Evolutionary conservation across 2,329 filamentous ascomycete genomes (phyloP).

Genomic region (Didymella sp.): DNA sequence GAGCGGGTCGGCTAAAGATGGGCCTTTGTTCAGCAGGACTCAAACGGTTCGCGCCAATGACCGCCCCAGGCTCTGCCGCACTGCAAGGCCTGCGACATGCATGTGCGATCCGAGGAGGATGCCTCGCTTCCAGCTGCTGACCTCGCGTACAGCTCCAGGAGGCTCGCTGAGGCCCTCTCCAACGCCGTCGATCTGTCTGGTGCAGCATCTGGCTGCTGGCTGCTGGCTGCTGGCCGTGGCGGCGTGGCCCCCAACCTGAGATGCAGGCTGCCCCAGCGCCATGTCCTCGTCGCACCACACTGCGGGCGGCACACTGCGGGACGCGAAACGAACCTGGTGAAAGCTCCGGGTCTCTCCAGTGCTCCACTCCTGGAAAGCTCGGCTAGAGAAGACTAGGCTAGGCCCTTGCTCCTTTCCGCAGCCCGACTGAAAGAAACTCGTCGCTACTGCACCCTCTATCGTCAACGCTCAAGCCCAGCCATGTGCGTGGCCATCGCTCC

Average conservation of each 20-base stretch:
- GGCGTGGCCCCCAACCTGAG: neutral
- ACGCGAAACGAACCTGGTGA: constrained; percentile 6
- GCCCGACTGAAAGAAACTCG: constrained; percentile 3
- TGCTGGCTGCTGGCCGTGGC: neutral
- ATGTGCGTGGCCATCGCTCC: constrained; percentile 10
- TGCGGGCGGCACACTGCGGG: constrained; percentile 7
- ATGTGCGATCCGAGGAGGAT: constrained; percentile 13
- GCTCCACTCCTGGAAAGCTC: constrained; percentile 5
- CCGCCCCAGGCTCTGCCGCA: constrained; percentile 1
- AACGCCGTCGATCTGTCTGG: neutral
- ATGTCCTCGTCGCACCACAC: neutral
- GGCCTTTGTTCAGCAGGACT: constrained; percentile 11
- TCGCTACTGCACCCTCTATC: constrained; percentile 13
- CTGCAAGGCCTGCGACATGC: constrained; percentile 14
- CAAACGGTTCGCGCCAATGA: constrained; percentile 16
- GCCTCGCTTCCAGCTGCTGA: constrained; percentile 16
- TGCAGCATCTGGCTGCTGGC: neutral
- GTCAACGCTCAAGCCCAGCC: constrained; percentile 14
- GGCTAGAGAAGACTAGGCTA: constrained; percentile 3
- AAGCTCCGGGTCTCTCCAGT: constrained; percentile 6
- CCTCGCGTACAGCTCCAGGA: neutral
- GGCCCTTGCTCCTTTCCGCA: constrained; percentile 14
- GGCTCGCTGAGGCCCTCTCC: neutral
- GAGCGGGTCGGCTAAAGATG: neutral
- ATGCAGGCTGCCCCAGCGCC: constrained; percentile 1